A percentile compares a stretch with the other conserved stretches of the same genome.
These are phyloP conservation scores for Ogataea siamensis DNA, from an alignment of 805 yeast species.

Conservation along the genomic window DNA sequence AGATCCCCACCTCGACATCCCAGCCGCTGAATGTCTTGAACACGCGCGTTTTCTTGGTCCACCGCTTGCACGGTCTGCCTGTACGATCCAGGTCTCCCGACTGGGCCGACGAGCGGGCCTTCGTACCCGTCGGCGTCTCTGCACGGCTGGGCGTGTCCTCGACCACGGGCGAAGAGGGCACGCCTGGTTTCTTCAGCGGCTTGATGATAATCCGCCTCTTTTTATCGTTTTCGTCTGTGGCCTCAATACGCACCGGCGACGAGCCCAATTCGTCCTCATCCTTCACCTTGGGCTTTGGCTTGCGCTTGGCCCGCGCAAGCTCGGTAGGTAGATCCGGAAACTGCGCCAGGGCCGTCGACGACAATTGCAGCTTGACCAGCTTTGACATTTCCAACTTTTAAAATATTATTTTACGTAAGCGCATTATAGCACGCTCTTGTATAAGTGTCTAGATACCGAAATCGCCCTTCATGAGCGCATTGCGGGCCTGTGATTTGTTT, in stretches of 20 bases:
- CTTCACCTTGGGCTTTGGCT: conserved; percentile 11
- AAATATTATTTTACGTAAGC: conserved; percentile 3
- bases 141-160: conserved; percentile 20
- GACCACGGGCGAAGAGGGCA: conserved; percentile 11
- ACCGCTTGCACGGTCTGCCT: conserved; percentile 20
- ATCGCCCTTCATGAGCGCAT: conserved; percentile 61
- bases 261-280: conserved; percentile 16
- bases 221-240: conserved; percentile 16
- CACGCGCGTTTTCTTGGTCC: conserved; percentile 18
- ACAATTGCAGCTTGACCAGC: conserved; percentile 17
- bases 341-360: conserved; percentile 12
- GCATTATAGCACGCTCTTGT: not conserved
- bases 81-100: conserved; percentile 28
- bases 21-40: conserved; percentile 31
- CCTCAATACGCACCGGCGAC: conserved; percentile 21
- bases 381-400: conserved; percentile 10
- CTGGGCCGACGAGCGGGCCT: conserved; percentile 23
- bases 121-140: conserved; percentile 20
- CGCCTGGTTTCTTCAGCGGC: conserved; percentile 9
- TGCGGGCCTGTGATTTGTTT: conserved; percentile 57
- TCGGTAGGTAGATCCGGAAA: conserved; percentile 15
- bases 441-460: conserved; percentile 50
- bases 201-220: conserved; percentile 11
- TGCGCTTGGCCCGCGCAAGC: conserved; percentile 5
- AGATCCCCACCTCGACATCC: conserved; percentile 22